Conservation (phyloP, 345 rosid species). For the Hibiscus mutabilis region DNA sequence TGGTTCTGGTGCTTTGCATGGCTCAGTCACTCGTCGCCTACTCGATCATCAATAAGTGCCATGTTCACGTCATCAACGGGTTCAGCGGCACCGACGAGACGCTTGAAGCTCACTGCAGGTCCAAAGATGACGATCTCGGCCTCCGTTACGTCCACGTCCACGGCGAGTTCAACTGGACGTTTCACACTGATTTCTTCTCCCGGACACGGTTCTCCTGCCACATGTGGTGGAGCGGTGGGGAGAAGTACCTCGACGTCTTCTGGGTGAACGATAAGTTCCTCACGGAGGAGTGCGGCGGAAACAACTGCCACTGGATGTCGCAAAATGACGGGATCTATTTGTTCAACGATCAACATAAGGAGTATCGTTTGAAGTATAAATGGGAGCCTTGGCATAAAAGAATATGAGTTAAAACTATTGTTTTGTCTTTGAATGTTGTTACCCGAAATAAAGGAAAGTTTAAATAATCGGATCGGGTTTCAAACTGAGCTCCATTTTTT, state of each 20-base stretch:
- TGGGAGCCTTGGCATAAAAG: neutral
- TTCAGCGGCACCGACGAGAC: neutral
- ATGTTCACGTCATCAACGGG: constrained; percentile 8
- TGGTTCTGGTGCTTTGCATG: neutral
- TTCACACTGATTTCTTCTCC: neutral
- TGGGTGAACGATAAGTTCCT: neutral
- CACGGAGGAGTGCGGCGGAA: neutral
- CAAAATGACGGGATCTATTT: neutral
- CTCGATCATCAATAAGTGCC: neutral
- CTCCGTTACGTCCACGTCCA: neutral
- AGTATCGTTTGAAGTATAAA: neutral
- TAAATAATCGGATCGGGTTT: no score
- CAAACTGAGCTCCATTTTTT: no score
- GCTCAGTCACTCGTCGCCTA: neutral
- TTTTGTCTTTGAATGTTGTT: neutral
- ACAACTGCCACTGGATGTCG: neutral
- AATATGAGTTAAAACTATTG: neutral
- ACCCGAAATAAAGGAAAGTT: neutral
- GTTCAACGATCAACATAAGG: neutral
- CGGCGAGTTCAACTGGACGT: neutral
- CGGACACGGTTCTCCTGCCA: neutral
- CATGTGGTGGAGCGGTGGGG: neutral
- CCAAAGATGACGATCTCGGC: constrained; percentile 16
- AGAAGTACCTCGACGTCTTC: neutral
- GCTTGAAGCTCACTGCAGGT: constrained; percentile 13